These are phyloP conservation scores for Cryptosporidium tyzzeri DNA, from an alignment of 169 alveolate species.

Conservation along the genomic window DNA sequence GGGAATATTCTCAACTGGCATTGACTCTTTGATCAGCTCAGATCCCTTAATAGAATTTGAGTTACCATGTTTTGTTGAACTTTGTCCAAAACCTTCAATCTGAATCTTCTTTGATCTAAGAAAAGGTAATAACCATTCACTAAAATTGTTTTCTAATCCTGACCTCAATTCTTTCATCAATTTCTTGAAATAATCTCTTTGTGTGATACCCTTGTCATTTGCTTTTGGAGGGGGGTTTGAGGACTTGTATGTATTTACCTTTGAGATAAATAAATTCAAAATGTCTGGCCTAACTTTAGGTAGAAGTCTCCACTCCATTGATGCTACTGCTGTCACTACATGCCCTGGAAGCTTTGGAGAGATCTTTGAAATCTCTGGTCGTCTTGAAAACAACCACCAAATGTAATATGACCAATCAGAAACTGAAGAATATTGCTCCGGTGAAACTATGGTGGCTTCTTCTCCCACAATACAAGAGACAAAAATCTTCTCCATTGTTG, in stretches of 20 bases:
- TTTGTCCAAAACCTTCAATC: slow-evolving; percentile 25
- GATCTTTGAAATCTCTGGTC: slow-evolving; percentile 46
- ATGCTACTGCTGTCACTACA: slow-evolving; percentile 49
- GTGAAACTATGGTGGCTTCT: neutral
- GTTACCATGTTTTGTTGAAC: slow-evolving; percentile 6
- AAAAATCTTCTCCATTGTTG: slow-evolving; percentile 29
- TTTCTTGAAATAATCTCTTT: slow-evolving; percentile 16
- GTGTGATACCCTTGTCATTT: neutral
- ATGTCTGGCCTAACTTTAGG: slow-evolving; percentile 59
- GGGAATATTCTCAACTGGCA: slow-evolving; percentile 44
- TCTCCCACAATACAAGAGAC: slow-evolving; percentile 37
- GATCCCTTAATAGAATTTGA: slow-evolving; percentile 25
- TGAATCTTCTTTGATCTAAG: slow-evolving; percentile 40
- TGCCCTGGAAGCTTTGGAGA: slow-evolving; percentile 71
- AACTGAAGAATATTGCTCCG: slow-evolving; percentile 56
- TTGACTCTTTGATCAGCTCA: slow-evolving; percentile 18
- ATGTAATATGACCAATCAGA: slow-evolving; percentile 70
- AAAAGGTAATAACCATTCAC: slow-evolving; percentile 68
- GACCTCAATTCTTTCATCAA: slow-evolving; percentile 63
- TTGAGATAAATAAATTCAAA: slow-evolving; percentile 24
- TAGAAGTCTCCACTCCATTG: slow-evolving; percentile 73
- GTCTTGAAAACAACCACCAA: slow-evolving; percentile 74
- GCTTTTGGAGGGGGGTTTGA: slow-evolving; percentile 54
- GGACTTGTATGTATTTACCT: slow-evolving; percentile 22
- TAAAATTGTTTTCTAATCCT: slow-evolving; percentile 28